Evolutionary conservation across 2,329 filamentous ascomycete genomes (phyloP).

Genomic region (Chaetomium strumarium): DNA sequence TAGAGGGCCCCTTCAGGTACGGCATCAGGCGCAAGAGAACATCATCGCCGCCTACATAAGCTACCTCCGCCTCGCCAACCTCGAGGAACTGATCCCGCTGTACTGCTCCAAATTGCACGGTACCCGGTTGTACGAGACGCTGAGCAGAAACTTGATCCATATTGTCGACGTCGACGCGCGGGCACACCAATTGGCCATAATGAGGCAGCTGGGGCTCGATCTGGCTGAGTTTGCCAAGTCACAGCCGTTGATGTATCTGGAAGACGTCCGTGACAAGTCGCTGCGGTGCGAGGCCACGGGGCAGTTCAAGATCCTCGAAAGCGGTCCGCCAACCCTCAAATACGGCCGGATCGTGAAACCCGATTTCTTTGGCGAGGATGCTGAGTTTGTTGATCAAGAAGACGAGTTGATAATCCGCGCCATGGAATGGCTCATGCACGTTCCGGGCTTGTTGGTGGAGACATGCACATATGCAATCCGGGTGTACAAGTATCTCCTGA

Average conservation of each 20-base stretch:
- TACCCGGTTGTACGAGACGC: conserved; percentile 59
- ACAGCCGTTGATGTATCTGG: conserved; percentile 52
- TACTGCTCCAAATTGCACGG: conserved; percentile 76
- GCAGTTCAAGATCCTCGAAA: conserved; percentile 47
- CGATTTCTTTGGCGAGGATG: conserved; percentile 64
- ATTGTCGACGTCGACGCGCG: conserved; percentile 62
- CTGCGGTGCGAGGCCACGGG: conserved; percentile 36
- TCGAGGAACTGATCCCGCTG: conserved; percentile 74
- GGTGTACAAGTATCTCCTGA: conserved; percentile 77
- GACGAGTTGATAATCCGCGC: conserved; percentile 70
- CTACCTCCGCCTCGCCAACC: conserved; percentile 63
- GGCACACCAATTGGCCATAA: conserved; percentile 62
- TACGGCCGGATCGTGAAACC: conserved; percentile 60
- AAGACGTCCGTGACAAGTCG: conserved; percentile 39
- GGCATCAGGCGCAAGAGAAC: conserved; percentile 56
- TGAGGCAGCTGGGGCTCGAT: conserved; percentile 69
- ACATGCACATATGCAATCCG: conserved; percentile 48
- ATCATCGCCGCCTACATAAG: conserved; percentile 78
- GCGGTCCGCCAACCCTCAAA: conserved; percentile 45
- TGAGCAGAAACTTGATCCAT: conserved; percentile 72
- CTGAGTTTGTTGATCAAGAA: conserved; percentile 48
- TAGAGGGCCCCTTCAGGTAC: conserved; percentile 31
- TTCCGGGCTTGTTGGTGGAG: conserved; percentile 45
- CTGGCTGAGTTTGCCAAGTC: conserved; percentile 65
- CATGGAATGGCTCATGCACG: conserved; percentile 76